Conservation (phyloP, 2,329 filamentous ascomycete species). For the Malbranchea zuffiana region DNA sequence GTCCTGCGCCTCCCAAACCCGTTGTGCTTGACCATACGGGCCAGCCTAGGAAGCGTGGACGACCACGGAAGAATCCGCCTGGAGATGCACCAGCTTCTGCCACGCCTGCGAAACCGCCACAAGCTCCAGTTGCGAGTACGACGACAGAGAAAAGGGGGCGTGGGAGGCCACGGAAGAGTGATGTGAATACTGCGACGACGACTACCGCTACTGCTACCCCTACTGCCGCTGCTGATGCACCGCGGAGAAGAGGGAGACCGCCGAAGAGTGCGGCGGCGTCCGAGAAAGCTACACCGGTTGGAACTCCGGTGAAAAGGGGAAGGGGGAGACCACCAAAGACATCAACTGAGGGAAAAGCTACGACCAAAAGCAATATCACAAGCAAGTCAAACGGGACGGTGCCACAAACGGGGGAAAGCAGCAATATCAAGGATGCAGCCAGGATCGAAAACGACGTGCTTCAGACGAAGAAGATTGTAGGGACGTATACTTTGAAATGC, state of each 20-base stretch:
- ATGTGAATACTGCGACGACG: background rate
- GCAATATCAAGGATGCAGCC: conserved; percentile 1
- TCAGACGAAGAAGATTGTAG: conserved; percentile 13
- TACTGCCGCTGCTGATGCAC: too few species aligned
- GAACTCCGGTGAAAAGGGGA: conserved; percentile 11
- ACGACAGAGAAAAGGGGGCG: conserved; percentile 4
- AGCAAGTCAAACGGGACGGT: background rate
- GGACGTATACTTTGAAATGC: conserved; percentile 13
- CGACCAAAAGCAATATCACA: background rate
- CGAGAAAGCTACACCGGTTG: conserved; percentile 3
- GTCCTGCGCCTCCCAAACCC: conserved; percentile 9
- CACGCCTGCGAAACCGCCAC: background rate
- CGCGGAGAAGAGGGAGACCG: too few species aligned
- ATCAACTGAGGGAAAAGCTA: too few species aligned
- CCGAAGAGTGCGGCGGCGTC: conserved; percentile 1
- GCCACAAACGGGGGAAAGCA: background rate
- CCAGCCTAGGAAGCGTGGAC: conserved; percentile 14
- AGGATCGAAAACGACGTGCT: too few species aligned
- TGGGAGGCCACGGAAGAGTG: conserved; percentile 13
- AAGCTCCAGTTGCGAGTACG: background rate
- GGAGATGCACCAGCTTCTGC: background rate
- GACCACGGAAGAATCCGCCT: conserved; percentile 10
- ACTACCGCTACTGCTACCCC: background rate
- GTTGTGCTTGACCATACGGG: conserved; percentile 8
- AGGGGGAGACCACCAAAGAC: conserved; percentile 2